These are phyloP conservation scores for Macrophomina phaseolina DNA, from an alignment of 2,329 filamentous ascomycete species.

Conservation along the genomic window DNA sequence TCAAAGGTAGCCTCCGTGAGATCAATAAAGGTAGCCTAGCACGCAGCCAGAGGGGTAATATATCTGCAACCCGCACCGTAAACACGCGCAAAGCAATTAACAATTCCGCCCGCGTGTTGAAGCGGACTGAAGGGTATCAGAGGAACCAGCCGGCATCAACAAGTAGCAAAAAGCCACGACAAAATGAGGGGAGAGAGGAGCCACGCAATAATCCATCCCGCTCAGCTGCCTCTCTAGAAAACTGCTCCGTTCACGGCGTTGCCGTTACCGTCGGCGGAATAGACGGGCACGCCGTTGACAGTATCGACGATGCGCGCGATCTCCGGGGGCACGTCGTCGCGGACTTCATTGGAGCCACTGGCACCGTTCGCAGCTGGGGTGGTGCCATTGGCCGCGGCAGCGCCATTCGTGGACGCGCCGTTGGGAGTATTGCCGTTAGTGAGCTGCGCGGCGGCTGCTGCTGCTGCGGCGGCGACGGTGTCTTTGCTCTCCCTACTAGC, in stretches of 20 bases:
- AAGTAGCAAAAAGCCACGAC: too few relatives aligned
- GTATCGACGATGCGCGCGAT: conserved; percentile 29
- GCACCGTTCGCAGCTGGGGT: not conserved
- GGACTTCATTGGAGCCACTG: not conserved
- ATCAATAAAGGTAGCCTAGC: not conserved
- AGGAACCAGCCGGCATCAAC: not conserved
- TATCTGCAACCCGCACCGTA: too few relatives aligned
- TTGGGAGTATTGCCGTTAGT: not conserved
- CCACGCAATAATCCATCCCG: too few relatives aligned
- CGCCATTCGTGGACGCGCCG: not conserved
- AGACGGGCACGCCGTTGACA: conserved; percentile 34
- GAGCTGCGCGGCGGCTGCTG: not conserved
- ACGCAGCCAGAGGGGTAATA: too few relatives aligned
- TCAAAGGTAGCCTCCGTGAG: too few relatives aligned
- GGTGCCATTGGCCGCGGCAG: not conserved
- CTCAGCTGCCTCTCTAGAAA: not conserved
- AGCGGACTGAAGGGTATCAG: conserved; percentile 17
- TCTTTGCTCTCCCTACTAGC: not conserved
- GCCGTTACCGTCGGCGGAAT: conserved; percentile 11
- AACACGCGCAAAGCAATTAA: too few relatives aligned
- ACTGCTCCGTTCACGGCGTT: conserved; percentile 8
- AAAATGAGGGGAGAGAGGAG: not conserved
- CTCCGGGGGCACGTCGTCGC: not conserved
- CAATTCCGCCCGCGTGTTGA: conserved; percentile 18
- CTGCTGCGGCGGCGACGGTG: not conserved